phyloP scores from a whole-genome alignment of 2,329 filamentous ascomycete species.

The Monilinia laxa region DNA sequence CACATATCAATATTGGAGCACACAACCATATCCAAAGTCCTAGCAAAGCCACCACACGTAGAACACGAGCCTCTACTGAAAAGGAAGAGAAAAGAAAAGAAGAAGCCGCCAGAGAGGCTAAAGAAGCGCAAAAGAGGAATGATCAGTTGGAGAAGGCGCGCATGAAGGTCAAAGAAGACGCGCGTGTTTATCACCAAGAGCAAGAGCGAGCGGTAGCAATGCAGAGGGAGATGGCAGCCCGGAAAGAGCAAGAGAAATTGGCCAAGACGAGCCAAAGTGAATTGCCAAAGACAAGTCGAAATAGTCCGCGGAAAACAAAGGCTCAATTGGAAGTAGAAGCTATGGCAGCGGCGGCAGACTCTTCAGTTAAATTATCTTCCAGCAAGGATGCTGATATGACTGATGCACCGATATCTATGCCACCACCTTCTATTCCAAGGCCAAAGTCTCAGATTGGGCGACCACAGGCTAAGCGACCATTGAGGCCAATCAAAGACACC shows the following conservation, averaged over 20 bases:
- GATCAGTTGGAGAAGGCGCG: slow-evolving; percentile 66
- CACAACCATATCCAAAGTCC: slow-evolving; percentile 29
- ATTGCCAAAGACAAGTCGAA: slow-evolving; percentile 48
- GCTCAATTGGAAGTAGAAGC: slow-evolving; percentile 40
- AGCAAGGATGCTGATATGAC: slow-evolving; percentile 55
- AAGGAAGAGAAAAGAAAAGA: slow-evolving; percentile 61
- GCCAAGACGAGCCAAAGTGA: slow-evolving; percentile 39
- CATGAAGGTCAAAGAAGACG: slow-evolving; percentile 69
- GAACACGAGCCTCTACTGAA: slow-evolving; percentile 59
- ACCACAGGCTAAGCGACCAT: slow-evolving; percentile 55
- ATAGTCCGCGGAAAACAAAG: slow-evolving; percentile 54
- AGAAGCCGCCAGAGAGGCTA: slow-evolving; percentile 60
- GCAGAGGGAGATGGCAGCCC: slow-evolving; percentile 54
- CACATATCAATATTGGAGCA: neutral
- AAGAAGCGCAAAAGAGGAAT: slow-evolving; percentile 59
- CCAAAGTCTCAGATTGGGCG: slow-evolving; percentile 51
- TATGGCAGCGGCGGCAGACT: slow-evolving; percentile 36
- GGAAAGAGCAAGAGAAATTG: slow-evolving; percentile 53
- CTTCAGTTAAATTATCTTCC: slow-evolving; percentile 42
- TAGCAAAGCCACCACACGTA: slow-evolving; percentile 41
- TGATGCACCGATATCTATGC: slow-evolving; percentile 54
- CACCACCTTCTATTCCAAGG: slow-evolving; percentile 60
- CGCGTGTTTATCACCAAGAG: slow-evolving; percentile 56
- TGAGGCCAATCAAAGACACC: slow-evolving; percentile 62
- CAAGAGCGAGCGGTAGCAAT: slow-evolving; percentile 54